Evolutionary conservation across 306 rosid species (phyloP).

Genomic region (Sechiopsis laciniata): DNA sequence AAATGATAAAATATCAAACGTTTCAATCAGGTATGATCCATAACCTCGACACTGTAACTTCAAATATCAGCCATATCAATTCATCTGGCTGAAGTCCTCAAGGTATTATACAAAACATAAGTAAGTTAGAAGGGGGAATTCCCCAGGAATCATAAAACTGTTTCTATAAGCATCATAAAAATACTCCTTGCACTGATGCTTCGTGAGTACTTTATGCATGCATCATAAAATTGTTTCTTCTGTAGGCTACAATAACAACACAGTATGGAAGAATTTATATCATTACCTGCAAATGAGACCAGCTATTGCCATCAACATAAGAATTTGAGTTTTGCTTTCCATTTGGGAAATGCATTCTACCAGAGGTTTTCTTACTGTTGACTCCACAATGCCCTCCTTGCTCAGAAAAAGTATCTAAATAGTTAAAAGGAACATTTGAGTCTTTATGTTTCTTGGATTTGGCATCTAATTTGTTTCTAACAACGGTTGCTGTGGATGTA

Average conservation of each 20-base stretch:
- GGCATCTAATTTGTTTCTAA: slow-evolving; percentile 35
- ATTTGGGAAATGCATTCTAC: slow-evolving; percentile 27
- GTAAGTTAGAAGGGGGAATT: too few relatives aligned
- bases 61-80: background rate
- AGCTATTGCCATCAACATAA: slow-evolving; percentile 34
- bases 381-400: slow-evolving; percentile 39
- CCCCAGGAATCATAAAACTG: too few relatives aligned
- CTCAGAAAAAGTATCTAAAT: slow-evolving; percentile 25
- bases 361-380: slow-evolving; percentile 29
- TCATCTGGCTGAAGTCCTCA: background rate
- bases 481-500: slow-evolving; percentile 36
- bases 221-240: background rate
- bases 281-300: slow-evolving; percentile 34
- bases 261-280: slow-evolving; percentile 27
- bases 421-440: slow-evolving; percentile 36
- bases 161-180: too few relatives aligned
- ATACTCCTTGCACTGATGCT: background rate
- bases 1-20: slow-evolving; percentile 9
- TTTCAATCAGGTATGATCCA: background rate
- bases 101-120: too few relatives aligned
- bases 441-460: slow-evolving; percentile 42
- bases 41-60: background rate
- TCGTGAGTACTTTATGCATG: too few relatives aligned
- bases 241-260: slow-evolving; percentile 6
- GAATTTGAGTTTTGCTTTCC: slow-evolving; percentile 29